Evolutionary conservation across 163 green algal genomes (phyloP).

Genomic region (Coccomyxa subellipsoidea): DNA sequence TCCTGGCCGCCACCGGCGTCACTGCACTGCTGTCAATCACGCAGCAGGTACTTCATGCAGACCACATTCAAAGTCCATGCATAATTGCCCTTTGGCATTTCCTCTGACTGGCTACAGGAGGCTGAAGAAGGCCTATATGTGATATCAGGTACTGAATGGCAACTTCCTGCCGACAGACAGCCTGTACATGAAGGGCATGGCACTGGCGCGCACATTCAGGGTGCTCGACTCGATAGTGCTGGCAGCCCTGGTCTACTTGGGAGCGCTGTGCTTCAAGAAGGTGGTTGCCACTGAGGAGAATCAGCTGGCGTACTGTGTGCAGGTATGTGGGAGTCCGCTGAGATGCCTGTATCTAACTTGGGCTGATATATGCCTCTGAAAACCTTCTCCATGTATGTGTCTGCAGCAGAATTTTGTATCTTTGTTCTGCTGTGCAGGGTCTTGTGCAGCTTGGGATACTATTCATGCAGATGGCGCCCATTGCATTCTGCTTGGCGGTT

Average conservation of each 20-base stretch:
- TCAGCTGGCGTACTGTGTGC: slow-evolving; percentile 17
- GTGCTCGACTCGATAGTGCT: slow-evolving; percentile 4
- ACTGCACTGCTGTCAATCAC: background rate
- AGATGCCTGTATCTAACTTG: background rate
- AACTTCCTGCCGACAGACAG: background rate
- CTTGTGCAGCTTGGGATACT: slow-evolving; percentile 17
- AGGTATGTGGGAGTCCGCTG: no score
- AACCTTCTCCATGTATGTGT: background rate
- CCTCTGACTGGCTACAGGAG: no score
- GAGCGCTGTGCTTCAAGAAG: slow-evolving; percentile 16
- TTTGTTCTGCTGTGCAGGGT: background rate
- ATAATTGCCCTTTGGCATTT: no score
- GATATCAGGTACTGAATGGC: background rate
- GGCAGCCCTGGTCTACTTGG: slow-evolving; percentile 13
- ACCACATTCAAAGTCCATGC: no score
- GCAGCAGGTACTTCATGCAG: background rate
- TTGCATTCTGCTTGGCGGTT: slow-evolving; percentile 15
- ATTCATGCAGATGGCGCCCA: slow-evolving; percentile 24
- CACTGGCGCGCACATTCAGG: background rate
- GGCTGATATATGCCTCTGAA: no score
- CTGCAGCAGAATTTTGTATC: background rate
- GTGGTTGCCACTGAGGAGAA: background rate
- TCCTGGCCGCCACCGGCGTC: background rate
- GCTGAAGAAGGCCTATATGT: background rate
- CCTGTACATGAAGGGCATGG: slow-evolving; percentile 8